phyloP scores from a whole-genome alignment of 495 filamentous ascomycete species.

The Darksidea phi region DNA sequence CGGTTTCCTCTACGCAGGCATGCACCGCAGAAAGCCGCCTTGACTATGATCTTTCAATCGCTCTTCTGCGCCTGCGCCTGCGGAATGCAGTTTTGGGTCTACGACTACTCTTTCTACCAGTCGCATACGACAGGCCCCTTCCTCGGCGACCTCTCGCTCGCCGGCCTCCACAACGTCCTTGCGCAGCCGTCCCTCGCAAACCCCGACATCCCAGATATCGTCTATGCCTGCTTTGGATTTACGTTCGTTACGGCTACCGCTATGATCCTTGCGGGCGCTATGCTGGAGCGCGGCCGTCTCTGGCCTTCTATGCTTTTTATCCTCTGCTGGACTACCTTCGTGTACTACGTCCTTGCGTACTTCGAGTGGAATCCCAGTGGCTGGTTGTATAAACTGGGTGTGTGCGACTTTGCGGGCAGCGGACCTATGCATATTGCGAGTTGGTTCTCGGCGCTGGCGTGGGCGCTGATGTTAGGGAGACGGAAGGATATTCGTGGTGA shows the following conservation, averaged over 20 bases:
- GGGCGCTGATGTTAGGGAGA: slow-evolving; percentile 28
- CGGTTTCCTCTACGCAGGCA: slow-evolving; percentile 36
- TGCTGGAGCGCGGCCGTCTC: slow-evolving; percentile 34
- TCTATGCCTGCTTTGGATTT: slow-evolving; percentile 34
- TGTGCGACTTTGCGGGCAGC: slow-evolving; percentile 91
- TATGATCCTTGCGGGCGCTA: slow-evolving; percentile 35
- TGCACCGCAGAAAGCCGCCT: slow-evolving; percentile 33
- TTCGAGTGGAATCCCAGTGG: slow-evolving; percentile 36
- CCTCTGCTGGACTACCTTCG: slow-evolving; percentile 35
- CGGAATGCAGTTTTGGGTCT: slow-evolving; percentile 37
- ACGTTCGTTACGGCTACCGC: slow-evolving; percentile 35
- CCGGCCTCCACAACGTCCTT: slow-evolving; percentile 31
- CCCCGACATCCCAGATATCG: slow-evolving; percentile 35
- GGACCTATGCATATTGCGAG: slow-evolving; percentile 93
- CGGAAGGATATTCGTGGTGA: slow-evolving; percentile 16
- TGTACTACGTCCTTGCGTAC: slow-evolving; percentile 34
- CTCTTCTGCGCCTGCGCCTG: slow-evolving; percentile 36
- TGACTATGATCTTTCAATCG: slow-evolving; percentile 39
- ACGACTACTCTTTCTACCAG: slow-evolving; percentile 34
- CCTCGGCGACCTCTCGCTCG: slow-evolving; percentile 33
- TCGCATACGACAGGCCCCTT: slow-evolving; percentile 33
- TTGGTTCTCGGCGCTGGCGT: slow-evolving; percentile 58
- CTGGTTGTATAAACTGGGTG: slow-evolving; percentile 62
- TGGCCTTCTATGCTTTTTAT: slow-evolving; percentile 31
- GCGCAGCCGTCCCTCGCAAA: slow-evolving; percentile 33